Base-by-base conservation (phyloP, 2,329 filamentous ascomycete species). In the Fusarium solani-melongenae region DNA sequence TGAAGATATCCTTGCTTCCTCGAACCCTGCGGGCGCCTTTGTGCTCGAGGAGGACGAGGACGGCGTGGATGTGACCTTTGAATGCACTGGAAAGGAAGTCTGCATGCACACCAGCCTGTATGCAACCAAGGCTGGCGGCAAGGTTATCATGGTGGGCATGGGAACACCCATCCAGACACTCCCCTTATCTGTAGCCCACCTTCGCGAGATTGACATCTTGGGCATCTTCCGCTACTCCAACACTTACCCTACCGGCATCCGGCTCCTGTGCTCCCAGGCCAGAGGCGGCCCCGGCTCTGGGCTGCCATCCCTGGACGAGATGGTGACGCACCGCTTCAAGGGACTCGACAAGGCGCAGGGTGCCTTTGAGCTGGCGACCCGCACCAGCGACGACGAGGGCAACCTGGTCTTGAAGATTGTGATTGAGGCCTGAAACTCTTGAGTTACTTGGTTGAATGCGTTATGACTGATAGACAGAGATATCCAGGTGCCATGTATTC, bases 221-320 rank as follows among this genome's bases (percentile, higher is more conserved):
- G 92, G 92, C 36, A 91, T 94, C 33, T 94, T 95, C 83, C 88
- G 93, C 56, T 95, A 95, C 76, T 92, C 92, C 22, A 93, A 94
- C 81, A 93, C 92, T 0, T 95, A 94, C 78, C 86, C 89, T 6
- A 91, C 90, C 1, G 92, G 92, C n/a, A 92, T 95, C 67, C 86
- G 86, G 44, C 79, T 91, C 81, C 82, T 92, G 81, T 82, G 88
- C 84, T 79, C 88, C 76, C 81, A 84, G 69, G 72, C 72, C 27
- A 78, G 82, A 41, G 81, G 80, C 3, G 77, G 80, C 4, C 81
- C 80, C 39, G 76, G 85, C 73, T 82, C 84, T 10, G 83, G 84
- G 8, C 84, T 93, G 22, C 92, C 92, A 0, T 89, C 88, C 71
- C 87, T 94, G 65, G 89, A 92, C 57, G 89, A 91, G 77, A 88